Conservation (phyloP, 2,329 filamentous ascomycete genomes). For the Aureobasidium sp. region DNA sequence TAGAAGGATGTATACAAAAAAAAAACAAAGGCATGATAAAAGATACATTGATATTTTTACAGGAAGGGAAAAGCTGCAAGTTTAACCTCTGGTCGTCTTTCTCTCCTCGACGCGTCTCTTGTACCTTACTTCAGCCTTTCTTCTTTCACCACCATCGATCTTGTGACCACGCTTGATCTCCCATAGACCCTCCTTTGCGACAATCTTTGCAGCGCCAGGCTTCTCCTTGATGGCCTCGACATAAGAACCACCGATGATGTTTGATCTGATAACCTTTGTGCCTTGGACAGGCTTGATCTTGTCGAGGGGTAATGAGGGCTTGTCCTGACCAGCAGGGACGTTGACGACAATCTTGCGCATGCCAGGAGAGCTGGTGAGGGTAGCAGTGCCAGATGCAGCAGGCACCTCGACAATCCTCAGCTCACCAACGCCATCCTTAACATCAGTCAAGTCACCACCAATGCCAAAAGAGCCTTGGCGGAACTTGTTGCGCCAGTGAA, state of each 20-base stretch:
- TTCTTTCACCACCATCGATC: constrained; percentile 92
- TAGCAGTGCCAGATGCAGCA: constrained; percentile 32
- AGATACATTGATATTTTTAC: constrained; percentile 7
- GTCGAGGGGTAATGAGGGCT: constrained; percentile 39
- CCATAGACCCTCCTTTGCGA: constrained; percentile 83
- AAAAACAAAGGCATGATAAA: neutral
- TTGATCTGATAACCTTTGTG: constrained; percentile 61
- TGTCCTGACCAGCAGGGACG: constrained; percentile 43
- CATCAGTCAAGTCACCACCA: constrained; percentile 73
- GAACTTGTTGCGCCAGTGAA: constrained; percentile 84
- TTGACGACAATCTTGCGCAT: constrained; percentile 56
- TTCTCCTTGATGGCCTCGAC: constrained; percentile 60
- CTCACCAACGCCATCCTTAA: constrained; percentile 56
- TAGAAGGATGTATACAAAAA: neutral
- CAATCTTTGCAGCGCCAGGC: constrained; percentile 57
- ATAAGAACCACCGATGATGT: constrained; percentile 67
- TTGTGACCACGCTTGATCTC: constrained; percentile 80
- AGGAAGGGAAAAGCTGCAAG: neutral
- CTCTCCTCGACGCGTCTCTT: constrained; percentile 77
- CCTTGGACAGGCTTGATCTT: constrained; percentile 51
- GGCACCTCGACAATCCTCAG: constrained; percentile 53
- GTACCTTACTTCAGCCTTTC: constrained; percentile 75
- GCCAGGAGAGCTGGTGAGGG: constrained; percentile 47
- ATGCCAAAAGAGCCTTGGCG: constrained; percentile 68
- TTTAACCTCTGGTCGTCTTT: constrained; percentile 53